Evolutionary conservation across 192 early-diverging fungal genomes (phyloP), one percentile per base, ranked within the genome.

Genomic region (Backusella sp.): DNA sequence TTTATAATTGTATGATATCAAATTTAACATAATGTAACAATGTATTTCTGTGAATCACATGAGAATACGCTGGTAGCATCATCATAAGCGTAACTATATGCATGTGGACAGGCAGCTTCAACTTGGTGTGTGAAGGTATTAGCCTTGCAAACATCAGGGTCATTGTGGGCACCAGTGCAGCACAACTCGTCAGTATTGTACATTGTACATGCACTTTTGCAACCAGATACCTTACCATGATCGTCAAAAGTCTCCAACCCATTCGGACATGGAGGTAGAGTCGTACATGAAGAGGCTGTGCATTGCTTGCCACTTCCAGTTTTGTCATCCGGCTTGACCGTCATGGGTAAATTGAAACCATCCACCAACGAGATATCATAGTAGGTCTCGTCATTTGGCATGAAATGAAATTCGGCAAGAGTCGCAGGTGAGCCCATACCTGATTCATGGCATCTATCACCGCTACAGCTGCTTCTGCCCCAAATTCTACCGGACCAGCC

Each of bases 341-440:
- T 4, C n/a, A 82, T 72, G 23, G 81, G 77, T 4, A 82, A 21
- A 36, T 82, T 82, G 28, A 37, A 82, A 9, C 81, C 81, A 44
- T 82, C 74, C 0, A 82, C 81, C 26, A 79, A 65, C 14, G 74
- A 76, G 1, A 82, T 74, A 62, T 82, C 81, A 65, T 82, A 82
- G 23, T 73, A 79, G 3, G 66, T 67, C 37, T 81, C 46, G 15
- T 4, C 32, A 34, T 4, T 23, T 15, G 39, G 15, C 26, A 68
- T 35, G 46, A 81, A 77, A n/a, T 75, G 41, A 26, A 81, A 81
- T 65, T 81, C 80, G 11, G 80, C 80, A 56, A 81, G 67, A 28
- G 76, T 71, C 0, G 80, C 66, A 66, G 80, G 80, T 30, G 70
- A 49, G 7, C 70, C 73, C 66, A 76, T 72, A 73, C 79, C 79